Conservation (phyloP, 352 stramenopile genomes). For the Phytophthora sp. region DNA sequence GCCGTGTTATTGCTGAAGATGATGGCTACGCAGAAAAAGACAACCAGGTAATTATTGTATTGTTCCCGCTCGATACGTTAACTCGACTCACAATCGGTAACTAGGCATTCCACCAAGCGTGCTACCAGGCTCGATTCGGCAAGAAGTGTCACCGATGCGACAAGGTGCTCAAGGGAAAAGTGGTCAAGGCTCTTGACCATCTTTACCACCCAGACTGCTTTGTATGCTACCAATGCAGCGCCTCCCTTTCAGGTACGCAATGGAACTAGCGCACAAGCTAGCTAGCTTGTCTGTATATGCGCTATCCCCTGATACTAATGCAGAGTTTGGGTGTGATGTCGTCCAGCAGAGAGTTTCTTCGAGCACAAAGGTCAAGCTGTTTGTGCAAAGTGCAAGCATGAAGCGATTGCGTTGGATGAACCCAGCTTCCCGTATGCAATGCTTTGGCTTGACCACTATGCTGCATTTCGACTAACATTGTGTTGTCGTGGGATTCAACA, state of each 20-base stretch:
- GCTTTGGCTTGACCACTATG: background rate
- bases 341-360: slow-evolving; percentile 82
- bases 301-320: slow-evolving; percentile 30
- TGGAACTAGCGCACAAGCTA: background rate
- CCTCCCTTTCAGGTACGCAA: slow-evolving; percentile 71
- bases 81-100: slow-evolving; percentile 10
- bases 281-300: background rate
- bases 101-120: slow-evolving; percentile 80
- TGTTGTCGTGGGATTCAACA: slow-evolving; percentile 19
- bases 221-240: slow-evolving; percentile 78
- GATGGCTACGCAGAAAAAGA: slow-evolving; percentile 87
- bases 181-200: slow-evolving; percentile 84
- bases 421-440: slow-evolving; percentile 52
- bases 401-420: slow-evolving; percentile 61
- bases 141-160: slow-evolving; percentile 84
- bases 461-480: background rate
- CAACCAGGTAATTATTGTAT: slow-evolving; percentile 48
- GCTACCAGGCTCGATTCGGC: slow-evolving; percentile 78
- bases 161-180: slow-evolving; percentile 84
- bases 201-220: slow-evolving; percentile 89
- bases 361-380: slow-evolving; percentile 79
- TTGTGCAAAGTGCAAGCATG: slow-evolving; percentile 82
- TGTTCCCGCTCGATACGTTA: background rate
- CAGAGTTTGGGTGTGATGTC: slow-evolving; percentile 10
- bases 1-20: slow-evolving; percentile 72